phyloP scores from a whole-genome alignment of 768 basidiomycete species.

The Terana coerulea region DNA sequence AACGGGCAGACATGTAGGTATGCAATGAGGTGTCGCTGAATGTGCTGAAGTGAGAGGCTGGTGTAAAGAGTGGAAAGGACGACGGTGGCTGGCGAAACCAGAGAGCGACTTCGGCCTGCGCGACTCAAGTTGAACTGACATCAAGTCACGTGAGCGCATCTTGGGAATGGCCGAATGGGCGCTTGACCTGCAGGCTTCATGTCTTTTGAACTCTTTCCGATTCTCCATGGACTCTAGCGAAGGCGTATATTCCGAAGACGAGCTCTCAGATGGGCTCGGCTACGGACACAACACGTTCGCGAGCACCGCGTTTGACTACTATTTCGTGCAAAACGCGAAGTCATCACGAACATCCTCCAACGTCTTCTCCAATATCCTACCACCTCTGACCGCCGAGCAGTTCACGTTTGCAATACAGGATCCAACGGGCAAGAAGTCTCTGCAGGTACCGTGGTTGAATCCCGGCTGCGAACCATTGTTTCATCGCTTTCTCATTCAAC shows the following conservation, averaged over 20 bases:
- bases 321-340: constrained; percentile 64
- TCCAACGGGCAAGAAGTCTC: constrained; percentile 23
- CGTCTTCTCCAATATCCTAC: constrained; percentile 72
- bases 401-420: constrained; percentile 37
- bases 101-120: background rate
- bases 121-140: constrained; percentile 1
- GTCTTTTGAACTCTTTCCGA: background rate
- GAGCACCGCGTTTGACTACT: constrained; percentile 74
- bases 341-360: constrained; percentile 72
- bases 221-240: background rate
- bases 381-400: constrained; percentile 67
- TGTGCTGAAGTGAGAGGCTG: background rate
- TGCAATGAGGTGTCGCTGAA: constrained; percentile 10
- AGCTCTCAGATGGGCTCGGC: constrained; percentile 3
- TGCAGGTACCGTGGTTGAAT: constrained; percentile 31
- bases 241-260: constrained; percentile 1
- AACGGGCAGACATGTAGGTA: constrained; percentile 2
- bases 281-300: constrained; percentile 7
- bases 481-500: constrained; percentile 62
- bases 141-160: constrained; percentile 9
- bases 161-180: background rate
- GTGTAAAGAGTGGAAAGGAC: background rate
- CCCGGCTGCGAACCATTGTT: constrained; percentile 36
- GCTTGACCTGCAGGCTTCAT: background rate
- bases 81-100: constrained; percentile 4